Percentiles rank a stretch among this genome's conserved stretches.
Conservation (phyloP, 148 eudicot species). For the Silene latifolia region DNA sequence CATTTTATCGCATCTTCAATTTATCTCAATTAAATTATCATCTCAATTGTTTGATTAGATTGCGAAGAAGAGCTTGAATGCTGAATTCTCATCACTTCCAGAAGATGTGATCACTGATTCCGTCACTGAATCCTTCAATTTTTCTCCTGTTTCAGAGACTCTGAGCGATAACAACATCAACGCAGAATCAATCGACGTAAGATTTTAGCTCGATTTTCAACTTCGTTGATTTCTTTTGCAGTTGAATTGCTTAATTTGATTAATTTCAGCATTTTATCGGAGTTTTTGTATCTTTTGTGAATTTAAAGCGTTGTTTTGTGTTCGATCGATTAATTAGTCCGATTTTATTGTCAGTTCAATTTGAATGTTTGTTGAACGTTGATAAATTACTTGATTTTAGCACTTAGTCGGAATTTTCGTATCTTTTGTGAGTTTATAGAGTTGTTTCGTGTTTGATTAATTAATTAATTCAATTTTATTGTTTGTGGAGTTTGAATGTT, state of each 20-base stretch:
- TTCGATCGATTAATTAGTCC: neutral
- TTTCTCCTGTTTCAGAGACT: slow-evolving; percentile 28
- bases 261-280: no score
- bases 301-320: neutral
- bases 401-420: neutral
- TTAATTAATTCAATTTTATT: no score
- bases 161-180: slow-evolving; percentile 21
- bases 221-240: neutral
- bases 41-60: slow-evolving; percentile 18
- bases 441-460: neutral
- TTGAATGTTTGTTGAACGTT: neutral
- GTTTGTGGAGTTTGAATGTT: neutral
- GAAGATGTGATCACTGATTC: slow-evolving; percentile 36
- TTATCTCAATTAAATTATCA: slow-evolving; percentile 8
- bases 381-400: no score
- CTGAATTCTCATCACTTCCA: slow-evolving; percentile 32
- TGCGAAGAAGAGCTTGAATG: slow-evolving; percentile 42
- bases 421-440: neutral
- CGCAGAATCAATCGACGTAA: slow-evolving; percentile 37
- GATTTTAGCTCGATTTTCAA: neutral
- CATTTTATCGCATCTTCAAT: neutral
- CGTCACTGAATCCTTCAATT: slow-evolving; percentile 20
- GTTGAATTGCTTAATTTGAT: neutral
- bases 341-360: neutral
- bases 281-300: neutral